Conservation (phyloP, 495 filamentous ascomycete genomes). For the Penicillium robsamsonii region DNA sequence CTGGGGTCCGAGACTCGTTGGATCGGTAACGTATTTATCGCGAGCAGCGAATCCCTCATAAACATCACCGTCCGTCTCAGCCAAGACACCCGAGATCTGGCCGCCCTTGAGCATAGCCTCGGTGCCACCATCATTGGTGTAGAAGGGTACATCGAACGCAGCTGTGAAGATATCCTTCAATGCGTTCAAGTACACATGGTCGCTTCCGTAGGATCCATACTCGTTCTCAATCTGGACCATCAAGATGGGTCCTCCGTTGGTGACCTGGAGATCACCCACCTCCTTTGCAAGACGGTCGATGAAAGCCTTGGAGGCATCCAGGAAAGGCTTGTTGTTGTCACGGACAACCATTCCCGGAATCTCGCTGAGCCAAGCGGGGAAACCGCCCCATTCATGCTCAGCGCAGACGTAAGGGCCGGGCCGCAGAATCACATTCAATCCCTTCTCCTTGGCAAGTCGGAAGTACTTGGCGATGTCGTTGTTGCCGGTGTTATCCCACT, state of each 20-base stretch:
- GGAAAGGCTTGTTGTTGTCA: conserved; percentile 35
- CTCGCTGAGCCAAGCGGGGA: conserved; percentile 43
- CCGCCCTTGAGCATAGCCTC: conserved; percentile 41
- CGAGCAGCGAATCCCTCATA: conserved; percentile 38
- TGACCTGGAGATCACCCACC: conserved; percentile 32
- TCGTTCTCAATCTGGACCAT: conserved; percentile 53
- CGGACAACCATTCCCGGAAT: conserved; percentile 41
- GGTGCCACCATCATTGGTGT: conserved; percentile 47
- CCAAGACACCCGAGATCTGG: conserved; percentile 39
- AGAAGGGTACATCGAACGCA: conserved; percentile 40
- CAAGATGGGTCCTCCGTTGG: conserved; percentile 42
- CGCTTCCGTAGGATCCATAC: conserved; percentile 45
- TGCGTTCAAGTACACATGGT: conserved; percentile 38
- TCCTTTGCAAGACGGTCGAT: conserved; percentile 35
- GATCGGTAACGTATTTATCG: conserved; percentile 39
- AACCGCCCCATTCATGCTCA: conserved; percentile 50
- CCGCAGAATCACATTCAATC: conserved; percentile 40
- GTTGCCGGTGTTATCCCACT: conserved; percentile 29
- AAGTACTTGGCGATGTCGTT: conserved; percentile 45
- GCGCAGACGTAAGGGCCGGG: conserved; percentile 50
- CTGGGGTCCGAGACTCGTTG: conserved; percentile 39
- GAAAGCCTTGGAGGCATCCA: conserved; percentile 36
- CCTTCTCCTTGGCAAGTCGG: conserved; percentile 40
- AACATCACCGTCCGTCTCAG: conserved; percentile 46
- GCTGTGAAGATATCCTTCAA: conserved; percentile 36